Conservation (phyloP, 2,329 filamentous ascomycete genomes). For the Claviceps pazoutovae region DNA sequence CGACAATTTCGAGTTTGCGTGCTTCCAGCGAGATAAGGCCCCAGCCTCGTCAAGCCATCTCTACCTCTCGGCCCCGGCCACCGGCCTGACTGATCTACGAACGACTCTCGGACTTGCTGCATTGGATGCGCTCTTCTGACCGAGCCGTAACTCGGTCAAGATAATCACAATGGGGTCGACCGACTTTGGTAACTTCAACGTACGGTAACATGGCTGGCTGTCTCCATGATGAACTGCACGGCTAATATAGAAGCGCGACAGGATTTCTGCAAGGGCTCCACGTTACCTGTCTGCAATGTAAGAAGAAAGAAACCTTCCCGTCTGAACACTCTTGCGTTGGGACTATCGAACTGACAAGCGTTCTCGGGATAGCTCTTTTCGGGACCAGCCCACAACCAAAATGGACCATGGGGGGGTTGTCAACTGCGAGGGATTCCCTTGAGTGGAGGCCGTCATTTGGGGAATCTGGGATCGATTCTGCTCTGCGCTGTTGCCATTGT, state of each 20-base stretch:
- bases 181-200: conserved; percentile 47
- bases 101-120: neutral
- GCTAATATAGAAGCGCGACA: conserved; percentile 24
- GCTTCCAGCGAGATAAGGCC: neutral
- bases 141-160: conserved; percentile 7
- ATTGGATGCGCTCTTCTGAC: conserved; percentile 3
- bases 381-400: conserved; percentile 48
- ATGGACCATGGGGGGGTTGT: conserved; percentile 54
- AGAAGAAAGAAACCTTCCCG: conserved; percentile 14
- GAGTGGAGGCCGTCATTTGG: conserved; percentile 50
- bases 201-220: conserved; percentile 16
- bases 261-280: conserved; percentile 75
- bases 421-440: conserved; percentile 61
- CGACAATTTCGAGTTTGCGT: neutral
- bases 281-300: conserved; percentile 75
- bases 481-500: conserved; percentile 65
- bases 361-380: conserved; percentile 25
- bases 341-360: conserved; percentile 4
- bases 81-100: neutral
- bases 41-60: neutral
- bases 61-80: neutral
- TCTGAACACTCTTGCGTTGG: neutral
- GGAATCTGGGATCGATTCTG: conserved; percentile 87
- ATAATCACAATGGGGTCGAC: conserved; percentile 42
- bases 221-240: conserved; percentile 2